phyloP scores from a whole-genome alignment of 164 flowering plant species.

The Dillenia suffruticosa region DNA sequence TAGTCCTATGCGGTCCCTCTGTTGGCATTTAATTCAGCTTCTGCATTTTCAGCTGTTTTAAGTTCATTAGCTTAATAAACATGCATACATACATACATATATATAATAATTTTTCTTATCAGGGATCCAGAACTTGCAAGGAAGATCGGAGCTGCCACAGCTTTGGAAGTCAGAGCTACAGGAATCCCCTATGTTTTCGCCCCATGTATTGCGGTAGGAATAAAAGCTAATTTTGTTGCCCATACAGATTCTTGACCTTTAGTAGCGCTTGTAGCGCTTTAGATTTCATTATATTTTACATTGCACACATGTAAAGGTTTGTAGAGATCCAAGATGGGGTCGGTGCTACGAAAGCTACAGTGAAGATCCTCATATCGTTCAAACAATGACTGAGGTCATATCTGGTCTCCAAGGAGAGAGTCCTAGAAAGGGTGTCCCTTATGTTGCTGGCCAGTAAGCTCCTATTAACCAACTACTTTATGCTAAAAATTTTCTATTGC shows the following conservation, averaged over 20 bases:
- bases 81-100: no score
- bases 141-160: constrained; percentile 58
- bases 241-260: not conserved
- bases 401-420: constrained; percentile 52
- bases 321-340: constrained; percentile 71
- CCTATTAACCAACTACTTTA: not conserved
- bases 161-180: constrained; percentile 65
- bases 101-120: not conserved
- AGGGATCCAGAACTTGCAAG: constrained; percentile 52
- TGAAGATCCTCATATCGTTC: constrained; percentile 47
- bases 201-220: constrained; percentile 53
- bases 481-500: no score
- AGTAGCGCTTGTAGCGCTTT: no score
- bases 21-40: not conserved
- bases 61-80: not conserved
- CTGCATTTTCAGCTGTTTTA: not conserved
- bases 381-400: constrained; percentile 46
- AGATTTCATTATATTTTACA: not conserved
- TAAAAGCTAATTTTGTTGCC: not conserved
- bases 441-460: constrained; percentile 45
- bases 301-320: constrained; percentile 28
- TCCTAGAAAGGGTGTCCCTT: constrained; percentile 35
- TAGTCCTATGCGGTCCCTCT: not conserved
- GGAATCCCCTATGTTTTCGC: constrained; percentile 60
- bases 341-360: constrained; percentile 62